Evolutionary conservation across 176 grass and related monocot species (phyloP).

Genomic region (Juncus effusus): DNA sequence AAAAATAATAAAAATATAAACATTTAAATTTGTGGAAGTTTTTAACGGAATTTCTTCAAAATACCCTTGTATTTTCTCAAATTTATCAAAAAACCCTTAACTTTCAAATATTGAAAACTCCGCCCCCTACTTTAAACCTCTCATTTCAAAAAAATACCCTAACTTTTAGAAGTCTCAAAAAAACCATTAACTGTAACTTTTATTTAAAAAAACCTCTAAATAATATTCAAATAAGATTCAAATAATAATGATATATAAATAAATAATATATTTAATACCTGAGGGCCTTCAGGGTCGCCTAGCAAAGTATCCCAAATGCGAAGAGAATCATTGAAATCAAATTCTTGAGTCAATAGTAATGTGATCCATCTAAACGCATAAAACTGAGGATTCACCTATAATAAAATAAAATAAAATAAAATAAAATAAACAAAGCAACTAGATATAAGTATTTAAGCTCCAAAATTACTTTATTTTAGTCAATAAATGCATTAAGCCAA

Average conservation of each 20-base stretch:
- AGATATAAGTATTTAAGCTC: neutral
- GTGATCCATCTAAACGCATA: slow-evolving; percentile 99
- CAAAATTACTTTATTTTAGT: no score
- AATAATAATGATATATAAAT: no score
- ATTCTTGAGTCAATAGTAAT: slow-evolving; percentile 86
- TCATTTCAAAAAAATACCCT: no score
- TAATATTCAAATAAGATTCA: no score
- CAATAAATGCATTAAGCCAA: no score
- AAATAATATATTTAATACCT: slow-evolving; percentile 18
- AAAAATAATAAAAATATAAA: slow-evolving; percentile 4
- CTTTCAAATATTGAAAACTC: neutral
- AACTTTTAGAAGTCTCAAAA: no score
- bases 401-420: slow-evolving; percentile 14
- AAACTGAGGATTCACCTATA: slow-evolving; percentile 91
- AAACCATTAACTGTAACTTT: no score
- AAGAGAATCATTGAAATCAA: slow-evolving; percentile 73
- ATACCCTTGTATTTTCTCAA: neutral
- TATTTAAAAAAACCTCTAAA: no score
- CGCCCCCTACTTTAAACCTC: no score
- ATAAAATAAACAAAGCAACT: slow-evolving; percentile 1
- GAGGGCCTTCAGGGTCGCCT: slow-evolving; percentile 74
- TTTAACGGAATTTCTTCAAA: neutral
- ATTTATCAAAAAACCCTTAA: neutral
- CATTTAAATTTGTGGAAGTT: neutral
- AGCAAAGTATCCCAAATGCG: slow-evolving; percentile 79